Evolutionary conservation across 179 eudicot genomes (phyloP), one percentile per base, ranked within the genome.

Genomic region (Beta corolliflora): DNA sequence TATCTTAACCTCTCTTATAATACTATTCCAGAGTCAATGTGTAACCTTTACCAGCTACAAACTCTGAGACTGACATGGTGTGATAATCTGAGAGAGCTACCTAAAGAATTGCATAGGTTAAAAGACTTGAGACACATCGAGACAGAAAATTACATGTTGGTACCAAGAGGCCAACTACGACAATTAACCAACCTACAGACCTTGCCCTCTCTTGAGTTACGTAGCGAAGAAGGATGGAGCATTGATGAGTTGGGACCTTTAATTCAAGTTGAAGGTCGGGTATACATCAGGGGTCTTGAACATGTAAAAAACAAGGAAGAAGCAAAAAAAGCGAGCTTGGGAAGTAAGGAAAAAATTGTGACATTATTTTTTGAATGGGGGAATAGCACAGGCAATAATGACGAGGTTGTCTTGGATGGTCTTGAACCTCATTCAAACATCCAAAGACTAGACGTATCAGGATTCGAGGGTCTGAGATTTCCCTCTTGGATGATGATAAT

Each of bases 401-500:
- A 76, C n/a, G 80, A 81, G 75, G 80, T 69, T 11, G 70, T 81
- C 19, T 44, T 81, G 16, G 53, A 52, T 23, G 63, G 72, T 19
- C 77, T 81, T 25, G 76, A 76, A 18, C 83, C 80, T 11, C 71
- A 58, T 46, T 76, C 61, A 1, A 25, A 68, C 60, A 3, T 81
- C 56, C 46, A 36, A 58, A 15, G 15, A 16, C 5, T 81, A 13
- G 0, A 0, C 4, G 23, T 81, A 2, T 0, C 13, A 0, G 10
- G 41, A 41, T 81, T 67, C 80, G 3, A 10, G 5, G 80, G 80
- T 11, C 13, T 10, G 15, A 59, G 0, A 5, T 68, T 81, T 31
- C 84, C 84, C 14, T 9, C 36, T 10, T 81, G 84, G 84, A 18
- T 81, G 52, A 46, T 3, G 21, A 54, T 13, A 11, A 76, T 82